phyloP scores from a whole-genome alignment of 768 basidiomycete genomes.

The Rhizopogon sp. region DNA sequence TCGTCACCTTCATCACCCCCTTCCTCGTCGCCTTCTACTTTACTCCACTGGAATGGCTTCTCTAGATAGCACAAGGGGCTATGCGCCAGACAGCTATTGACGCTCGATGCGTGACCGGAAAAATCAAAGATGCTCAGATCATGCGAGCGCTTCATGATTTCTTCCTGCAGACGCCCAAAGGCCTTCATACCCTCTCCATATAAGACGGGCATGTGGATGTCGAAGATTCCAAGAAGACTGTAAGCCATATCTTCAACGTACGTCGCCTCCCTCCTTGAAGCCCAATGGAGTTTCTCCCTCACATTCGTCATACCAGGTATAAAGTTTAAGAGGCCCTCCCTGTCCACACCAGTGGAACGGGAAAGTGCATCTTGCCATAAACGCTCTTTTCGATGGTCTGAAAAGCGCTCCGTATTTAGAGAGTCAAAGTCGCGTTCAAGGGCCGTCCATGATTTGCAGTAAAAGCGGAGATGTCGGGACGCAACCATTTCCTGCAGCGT shows the following conservation, averaged over 20 bases:
- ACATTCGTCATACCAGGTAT: conserved; percentile 12
- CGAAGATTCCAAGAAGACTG: conserved; percentile 25
- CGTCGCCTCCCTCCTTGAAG: conserved; percentile 20
- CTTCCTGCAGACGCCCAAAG: conserved; percentile 23
- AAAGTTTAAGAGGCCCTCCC: conserved; percentile 8
- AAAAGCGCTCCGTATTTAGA: conserved; percentile 6
- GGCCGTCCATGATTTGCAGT: conserved; percentile 18
- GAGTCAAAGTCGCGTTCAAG: conserved; percentile 17
- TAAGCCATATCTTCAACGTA: conserved; percentile 26
- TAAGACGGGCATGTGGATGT: conserved; percentile 19
- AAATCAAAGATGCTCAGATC: conserved; percentile 22
- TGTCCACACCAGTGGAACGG: conserved; percentile 11
- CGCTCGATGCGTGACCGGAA: conserved; percentile 13
- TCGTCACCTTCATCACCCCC: no score
- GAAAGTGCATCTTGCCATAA: conserved; percentile 12
- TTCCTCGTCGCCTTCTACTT: no score
- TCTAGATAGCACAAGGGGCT: conserved; percentile 12
- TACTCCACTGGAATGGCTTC: background rate
- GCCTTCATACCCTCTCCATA: conserved; percentile 25
- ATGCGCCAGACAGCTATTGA: conserved; percentile 19
- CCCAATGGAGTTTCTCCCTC: conserved; percentile 20
- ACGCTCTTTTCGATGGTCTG: conserved; percentile 12
- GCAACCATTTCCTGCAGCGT: conserved; percentile 24
- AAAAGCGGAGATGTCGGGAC: conserved; percentile 22
- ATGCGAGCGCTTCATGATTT: conserved; percentile 21